Percentiles rank a stretch among this genome's conserved stretches.
Evolutionary conservation across 352 stramenopile genomes (phyloP).

Genomic region (Globisporangium emineosum): DNA sequence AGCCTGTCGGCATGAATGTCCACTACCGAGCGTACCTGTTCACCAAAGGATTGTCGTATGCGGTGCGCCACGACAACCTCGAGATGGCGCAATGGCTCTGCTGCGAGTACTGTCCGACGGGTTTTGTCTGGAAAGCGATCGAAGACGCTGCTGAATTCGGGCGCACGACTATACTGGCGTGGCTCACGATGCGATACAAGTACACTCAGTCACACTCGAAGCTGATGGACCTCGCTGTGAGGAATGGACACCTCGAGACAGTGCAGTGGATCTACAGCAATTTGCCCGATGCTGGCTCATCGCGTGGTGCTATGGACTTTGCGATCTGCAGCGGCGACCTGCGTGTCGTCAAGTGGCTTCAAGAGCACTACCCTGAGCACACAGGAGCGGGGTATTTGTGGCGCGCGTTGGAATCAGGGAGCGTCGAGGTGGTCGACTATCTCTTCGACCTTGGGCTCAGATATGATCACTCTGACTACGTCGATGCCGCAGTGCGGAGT

Average conservation of each 20-base stretch:
- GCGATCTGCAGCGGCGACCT: not conserved
- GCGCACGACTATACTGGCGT: not conserved
- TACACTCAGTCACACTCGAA: no score
- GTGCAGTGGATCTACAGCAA: not conserved
- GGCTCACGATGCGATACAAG: not conserved
- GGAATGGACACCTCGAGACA: not conserved
- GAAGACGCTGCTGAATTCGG: not conserved
- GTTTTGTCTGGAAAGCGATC: not conserved
- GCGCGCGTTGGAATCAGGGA: not conserved
- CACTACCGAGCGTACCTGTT: constrained; percentile 1
- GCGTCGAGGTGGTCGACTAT: not conserved
- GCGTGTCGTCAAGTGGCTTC: not conserved
- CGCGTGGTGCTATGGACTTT: not conserved
- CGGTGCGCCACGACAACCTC: not conserved
- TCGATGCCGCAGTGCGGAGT: no score
- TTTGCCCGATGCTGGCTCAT: no score
- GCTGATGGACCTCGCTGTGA: not conserved
- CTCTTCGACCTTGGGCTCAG: not conserved
- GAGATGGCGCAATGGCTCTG: not conserved
- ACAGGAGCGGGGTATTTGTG: not conserved
- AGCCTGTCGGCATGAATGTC: not conserved
- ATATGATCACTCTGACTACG: no score
- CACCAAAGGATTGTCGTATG: not conserved
- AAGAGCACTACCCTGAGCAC: not conserved
- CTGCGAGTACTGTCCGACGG: not conserved